Evolutionary conservation across 169 alveolate genomes (phyloP).

Genomic region (Plasmodium cynomolgi): DNA sequence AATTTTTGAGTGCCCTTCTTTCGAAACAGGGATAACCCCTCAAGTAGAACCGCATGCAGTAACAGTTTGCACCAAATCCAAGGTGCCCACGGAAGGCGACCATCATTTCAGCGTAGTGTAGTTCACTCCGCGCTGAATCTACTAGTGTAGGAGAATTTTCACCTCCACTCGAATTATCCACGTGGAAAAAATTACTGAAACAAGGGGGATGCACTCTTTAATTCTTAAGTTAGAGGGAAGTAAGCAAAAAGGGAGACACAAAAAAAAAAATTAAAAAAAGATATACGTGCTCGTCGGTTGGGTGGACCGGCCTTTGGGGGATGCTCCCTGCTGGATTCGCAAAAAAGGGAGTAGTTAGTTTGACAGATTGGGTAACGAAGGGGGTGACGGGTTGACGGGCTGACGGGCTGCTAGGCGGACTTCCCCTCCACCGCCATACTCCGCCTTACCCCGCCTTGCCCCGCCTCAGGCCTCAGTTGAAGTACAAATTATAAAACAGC

Average conservation of each 20-base stretch:
- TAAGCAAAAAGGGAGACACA: neutral
- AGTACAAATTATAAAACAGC: slow-evolving; percentile 49
- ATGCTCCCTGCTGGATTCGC: neutral
- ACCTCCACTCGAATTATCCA: neutral
- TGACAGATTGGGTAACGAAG: neutral
- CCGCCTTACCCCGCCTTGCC: neutral
- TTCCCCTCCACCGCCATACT: neutral
- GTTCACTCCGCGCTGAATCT: neutral
- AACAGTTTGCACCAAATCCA: neutral
- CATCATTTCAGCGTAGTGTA: neutral
- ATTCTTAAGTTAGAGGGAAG: neutral
- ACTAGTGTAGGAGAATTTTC: neutral
- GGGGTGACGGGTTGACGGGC: neutral
- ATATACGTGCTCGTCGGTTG: neutral
- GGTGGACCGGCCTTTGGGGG: neutral
- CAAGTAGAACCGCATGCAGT: neutral
- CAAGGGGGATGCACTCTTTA: neutral
- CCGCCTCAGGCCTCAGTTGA: neutral
- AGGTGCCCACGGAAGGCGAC: neutral
- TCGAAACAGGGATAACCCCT: neutral
- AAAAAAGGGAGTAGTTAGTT: neutral
- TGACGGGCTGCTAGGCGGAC: neutral
- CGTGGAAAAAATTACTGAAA: neutral
- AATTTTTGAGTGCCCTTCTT: neutral
- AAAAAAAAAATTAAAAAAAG: neutral